phyloP scores from a whole-genome alignment of 257 asterid species.

The Oldenlandia corymbosa region DNA sequence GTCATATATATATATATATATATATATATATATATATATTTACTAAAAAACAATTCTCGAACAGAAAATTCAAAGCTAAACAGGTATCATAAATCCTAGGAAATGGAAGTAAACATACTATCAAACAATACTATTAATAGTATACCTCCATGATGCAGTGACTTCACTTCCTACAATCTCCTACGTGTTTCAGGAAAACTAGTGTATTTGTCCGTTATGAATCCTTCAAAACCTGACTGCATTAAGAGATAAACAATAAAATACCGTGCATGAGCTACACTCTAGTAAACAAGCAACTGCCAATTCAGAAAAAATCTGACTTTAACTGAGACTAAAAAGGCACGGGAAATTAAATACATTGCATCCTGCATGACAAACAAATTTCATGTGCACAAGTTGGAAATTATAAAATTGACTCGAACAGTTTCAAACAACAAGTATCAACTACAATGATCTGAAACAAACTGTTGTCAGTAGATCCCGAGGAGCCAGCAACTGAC shows the following conservation, averaged over 20 bases:
- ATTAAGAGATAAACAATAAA: neutral
- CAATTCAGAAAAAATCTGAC: neutral
- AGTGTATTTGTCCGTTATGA: constrained; percentile 75
- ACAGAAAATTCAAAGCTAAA: neutral
- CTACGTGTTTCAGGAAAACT: constrained; percentile 88
- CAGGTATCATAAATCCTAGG: neutral
- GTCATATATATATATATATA: too few species aligned
- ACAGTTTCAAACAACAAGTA: neutral
- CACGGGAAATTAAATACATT: neutral
- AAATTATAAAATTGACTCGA: neutral
- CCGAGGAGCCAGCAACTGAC: neutral
- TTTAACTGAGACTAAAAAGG: too few species aligned
- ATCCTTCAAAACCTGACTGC: constrained; percentile 99
- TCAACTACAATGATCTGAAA: neutral
- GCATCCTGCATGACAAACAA: neutral
- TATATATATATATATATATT: neutral
- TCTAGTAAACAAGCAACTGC: neutral
- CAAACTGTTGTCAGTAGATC: neutral
- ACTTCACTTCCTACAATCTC: constrained; percentile 91
- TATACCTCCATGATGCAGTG: constrained; percentile 85
- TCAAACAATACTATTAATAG: neutral
- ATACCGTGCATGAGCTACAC: neutral
- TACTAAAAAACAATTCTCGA: neutral
- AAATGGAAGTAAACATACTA: neutral
- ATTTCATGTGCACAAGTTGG: neutral